Evolutionary conservation across 441 rosid species (phyloP), one percentile per base, ranked within the genome.

Genomic region (Adansonia rubrostipa): DNA sequence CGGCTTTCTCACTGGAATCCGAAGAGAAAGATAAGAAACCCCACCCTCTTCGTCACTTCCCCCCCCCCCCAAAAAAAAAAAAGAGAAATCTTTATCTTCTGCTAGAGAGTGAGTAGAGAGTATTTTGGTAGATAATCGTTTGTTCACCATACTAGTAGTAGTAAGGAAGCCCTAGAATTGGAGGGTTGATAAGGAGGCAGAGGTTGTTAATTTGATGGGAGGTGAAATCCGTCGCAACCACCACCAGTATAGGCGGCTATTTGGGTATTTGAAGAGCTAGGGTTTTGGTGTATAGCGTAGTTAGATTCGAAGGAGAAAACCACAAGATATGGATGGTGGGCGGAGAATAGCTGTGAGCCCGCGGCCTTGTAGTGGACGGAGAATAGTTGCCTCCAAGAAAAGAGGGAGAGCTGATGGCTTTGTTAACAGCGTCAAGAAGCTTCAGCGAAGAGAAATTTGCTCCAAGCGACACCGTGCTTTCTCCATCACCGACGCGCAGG

Each of bases 361-460:
- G 33, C 80, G 94, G 73, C 92, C 94, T 68, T 87, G 91, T 69
- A 84, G 80, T 47, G 92, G 90, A 51, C 82, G 88, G 73, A 83
- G 92, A 77, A 80, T 91, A n/a, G 74, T 85, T 40, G 92, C 92
- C 3, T 74, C 77, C 3, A 89, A 86, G 80, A 91, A 91, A 76
- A 75, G 87, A 67, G 79, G 73, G 77, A 87, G 92, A 4, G 80
- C 80, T 5, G 90, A 89, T 75, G 91, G 91, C 5, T 85, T 88
- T 75, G 94, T 89, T 71, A 89, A 88, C 82, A 91, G 90, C 75
- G 91, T 91, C 66, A 89, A 86, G 84, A 91, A 91, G 86, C 89
- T 91, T 67, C 94, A 91, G 76, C 85, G 92, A 71, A 79, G 94
- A 54, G 92, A 91, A 81, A 91, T 91, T 74, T 81, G 88, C 17